Base-by-base conservation (phyloP, 352 stramenopile species). In the Globisporangium megalacanthum region DNA sequence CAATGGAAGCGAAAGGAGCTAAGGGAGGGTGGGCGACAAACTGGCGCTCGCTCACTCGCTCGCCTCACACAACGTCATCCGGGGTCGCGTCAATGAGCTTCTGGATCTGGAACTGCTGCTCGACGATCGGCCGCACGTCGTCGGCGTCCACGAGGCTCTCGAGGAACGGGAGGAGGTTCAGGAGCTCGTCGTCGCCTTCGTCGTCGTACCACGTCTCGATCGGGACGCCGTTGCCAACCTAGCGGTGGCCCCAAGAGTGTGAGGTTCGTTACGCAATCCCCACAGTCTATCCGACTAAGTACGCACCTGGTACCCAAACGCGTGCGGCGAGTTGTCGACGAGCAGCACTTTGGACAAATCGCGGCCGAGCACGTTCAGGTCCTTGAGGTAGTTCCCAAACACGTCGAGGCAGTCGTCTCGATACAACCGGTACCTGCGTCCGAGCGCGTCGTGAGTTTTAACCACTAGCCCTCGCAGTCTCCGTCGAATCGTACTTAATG, bases 191-290 rank as follows among this genome's bases (percentile, higher is more conserved):
- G 69, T 99, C 97, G 15, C 70, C 68, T 54, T 89, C 85, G 77
- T 99, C 95, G 63, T 98, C 94, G 78, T 98, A 99, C 97, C 97
- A 99, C 35, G 86, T 98, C 73, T 98, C 92, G 60, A 99, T 99
- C 47, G 96, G 96, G 37, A 99, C 98, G 36, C 96, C 96, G 76
- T 99, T 99, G 73, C 97, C 96, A 8, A 98, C 84, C 69, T 85
- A 25, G 1, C 46, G 41, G 51, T 44, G 15, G 37, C 25, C 25
- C 25, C 25, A 29, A 39, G 11, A 42, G 29, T 20, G 36, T 17
- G 22, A 62, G 44, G 25, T 35, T 29, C 25, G 25, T 29, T 29
- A 29, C 25, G 25, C 25, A 29, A 29, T 31, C 17, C 51, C n/a
- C 45, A 52, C 45, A 39, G 20, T 13, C n/a, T 4, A 54, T 15